Percentiles rank a stretch among this genome's conserved stretches.
These are phyloP conservation scores for Gossypium stocksii DNA, from an alignment of 345 rosid species.

Conservation along the genomic window DNA sequence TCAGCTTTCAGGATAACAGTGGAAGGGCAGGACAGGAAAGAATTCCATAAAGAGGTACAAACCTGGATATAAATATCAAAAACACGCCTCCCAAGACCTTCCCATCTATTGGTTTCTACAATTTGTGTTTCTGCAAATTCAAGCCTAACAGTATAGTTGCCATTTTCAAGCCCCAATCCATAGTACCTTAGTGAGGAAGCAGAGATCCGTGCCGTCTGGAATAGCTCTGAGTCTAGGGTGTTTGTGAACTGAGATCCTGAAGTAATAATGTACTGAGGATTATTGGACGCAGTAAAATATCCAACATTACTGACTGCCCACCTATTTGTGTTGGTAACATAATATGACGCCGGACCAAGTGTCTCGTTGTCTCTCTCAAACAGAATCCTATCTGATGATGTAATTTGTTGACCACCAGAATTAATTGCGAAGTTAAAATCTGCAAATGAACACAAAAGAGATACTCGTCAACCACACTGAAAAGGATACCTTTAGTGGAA, in stretches of 20 bases:
- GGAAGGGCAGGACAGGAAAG: background rate
- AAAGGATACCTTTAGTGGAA: background rate
- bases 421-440: constrained; percentile 57
- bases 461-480: background rate
- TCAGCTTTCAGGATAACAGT: background rate
- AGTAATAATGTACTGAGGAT: constrained; percentile 25
- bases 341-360: constrained; percentile 59
- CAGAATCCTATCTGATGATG: constrained; percentile 26
- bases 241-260: constrained; percentile 33
- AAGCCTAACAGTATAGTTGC: constrained; percentile 53
- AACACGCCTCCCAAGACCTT: constrained; percentile 43
- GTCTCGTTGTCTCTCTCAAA: constrained; percentile 46
- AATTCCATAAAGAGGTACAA: background rate
- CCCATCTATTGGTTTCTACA: constrained; percentile 26
- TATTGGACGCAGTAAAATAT: constrained; percentile 26
- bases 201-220: constrained; percentile 59
- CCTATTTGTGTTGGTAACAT: constrained; percentile 31
- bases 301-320: constrained; percentile 54
- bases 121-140: constrained; percentile 43
- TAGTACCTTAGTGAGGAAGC: constrained; percentile 72
- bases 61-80: constrained; percentile 59
- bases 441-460: constrained; percentile 13
- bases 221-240: constrained; percentile 35
- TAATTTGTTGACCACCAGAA: constrained; percentile 58
- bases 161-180: constrained; percentile 81